These are phyloP conservation scores for Arachis hypogaea DNA, from an alignment of 306 rosid species.

Conservation along the genomic window DNA sequence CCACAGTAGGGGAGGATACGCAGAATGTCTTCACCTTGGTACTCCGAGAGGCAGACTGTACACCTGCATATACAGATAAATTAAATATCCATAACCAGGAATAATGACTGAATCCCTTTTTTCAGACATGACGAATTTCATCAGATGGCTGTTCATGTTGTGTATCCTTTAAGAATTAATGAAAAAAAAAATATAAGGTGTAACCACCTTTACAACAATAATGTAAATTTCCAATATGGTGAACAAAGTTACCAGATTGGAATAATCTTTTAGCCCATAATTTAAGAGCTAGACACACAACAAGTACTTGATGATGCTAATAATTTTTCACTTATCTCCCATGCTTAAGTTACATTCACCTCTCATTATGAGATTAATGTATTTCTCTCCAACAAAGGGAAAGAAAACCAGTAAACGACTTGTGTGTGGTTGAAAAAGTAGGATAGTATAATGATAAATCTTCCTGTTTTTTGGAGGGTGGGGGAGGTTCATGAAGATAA, in stretches of 20 bases:
- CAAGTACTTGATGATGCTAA: background rate
- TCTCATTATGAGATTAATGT: too few species aligned
- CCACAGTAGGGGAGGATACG: slow-evolving; percentile 91
- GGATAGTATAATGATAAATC: too few species aligned
- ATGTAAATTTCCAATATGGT: slow-evolving; percentile 10
- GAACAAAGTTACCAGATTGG: background rate
- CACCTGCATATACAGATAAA: slow-evolving; percentile 59
- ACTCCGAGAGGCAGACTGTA: slow-evolving; percentile 82
- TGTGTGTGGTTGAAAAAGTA: too few species aligned
- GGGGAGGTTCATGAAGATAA: background rate
- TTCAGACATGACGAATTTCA: too few species aligned
- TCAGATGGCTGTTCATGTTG: too few species aligned
- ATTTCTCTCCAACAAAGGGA: too few species aligned
- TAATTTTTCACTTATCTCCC: slow-evolving; percentile 12
- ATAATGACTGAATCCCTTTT: background rate
- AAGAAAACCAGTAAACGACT: too few species aligned
- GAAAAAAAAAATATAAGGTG: too few species aligned
- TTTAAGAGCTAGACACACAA: background rate
- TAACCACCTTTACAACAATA: background rate
- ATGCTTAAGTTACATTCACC: background rate
- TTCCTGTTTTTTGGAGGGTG: too few species aligned
- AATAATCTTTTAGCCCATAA: slow-evolving; percentile 8
- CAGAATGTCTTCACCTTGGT: slow-evolving; percentile 69
- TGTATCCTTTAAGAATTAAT: too few species aligned
- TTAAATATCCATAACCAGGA: slow-evolving; percentile 34